Evolutionary conservation across 495 filamentous ascomycete genomes (phyloP).

Genomic region (Darksidea phi): DNA sequence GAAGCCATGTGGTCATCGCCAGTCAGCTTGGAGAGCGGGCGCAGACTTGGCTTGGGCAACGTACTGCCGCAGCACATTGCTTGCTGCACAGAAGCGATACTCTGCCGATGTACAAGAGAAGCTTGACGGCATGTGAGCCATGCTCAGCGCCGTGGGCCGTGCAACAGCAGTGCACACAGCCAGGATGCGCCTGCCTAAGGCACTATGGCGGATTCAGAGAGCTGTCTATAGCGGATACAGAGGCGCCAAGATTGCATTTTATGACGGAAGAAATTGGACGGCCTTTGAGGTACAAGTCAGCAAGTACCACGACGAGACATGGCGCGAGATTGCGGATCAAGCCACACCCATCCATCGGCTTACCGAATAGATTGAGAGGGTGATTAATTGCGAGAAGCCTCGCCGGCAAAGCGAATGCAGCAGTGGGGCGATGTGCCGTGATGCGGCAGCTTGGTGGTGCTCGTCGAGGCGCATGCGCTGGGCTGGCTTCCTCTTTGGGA

Average conservation of each 20-base stretch:
- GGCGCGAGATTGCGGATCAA: conserved; percentile 34
- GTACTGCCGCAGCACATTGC: not conserved
- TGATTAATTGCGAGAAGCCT: conserved; percentile 25
- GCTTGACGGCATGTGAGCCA: no score
- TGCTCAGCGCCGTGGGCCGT: no score
- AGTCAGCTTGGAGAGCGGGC: not conserved
- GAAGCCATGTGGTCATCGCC: not conserved
- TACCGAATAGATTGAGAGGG: conserved; percentile 25
- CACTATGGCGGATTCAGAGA: no score
- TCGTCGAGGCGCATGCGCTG: not conserved
- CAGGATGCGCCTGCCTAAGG: no score
- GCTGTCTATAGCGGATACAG: no score
- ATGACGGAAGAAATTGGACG: no score
- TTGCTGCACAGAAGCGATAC: not conserved
- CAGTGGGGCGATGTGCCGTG: conserved; percentile 14
- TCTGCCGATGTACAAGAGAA: no score
- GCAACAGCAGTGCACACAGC: no score
- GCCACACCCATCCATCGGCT: conserved; percentile 17
- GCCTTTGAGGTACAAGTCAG: no score
- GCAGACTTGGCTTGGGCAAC: not conserved
- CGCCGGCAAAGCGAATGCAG: conserved; percentile 17
- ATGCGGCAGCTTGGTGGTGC: conserved; percentile 24
- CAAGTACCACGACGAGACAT: conserved; percentile 3
- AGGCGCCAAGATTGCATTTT: no score
- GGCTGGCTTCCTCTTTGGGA: conserved; percentile 14